phyloP scores from a whole-genome alignment of 306 rosid species.

The Arachis hypogaea region DNA sequence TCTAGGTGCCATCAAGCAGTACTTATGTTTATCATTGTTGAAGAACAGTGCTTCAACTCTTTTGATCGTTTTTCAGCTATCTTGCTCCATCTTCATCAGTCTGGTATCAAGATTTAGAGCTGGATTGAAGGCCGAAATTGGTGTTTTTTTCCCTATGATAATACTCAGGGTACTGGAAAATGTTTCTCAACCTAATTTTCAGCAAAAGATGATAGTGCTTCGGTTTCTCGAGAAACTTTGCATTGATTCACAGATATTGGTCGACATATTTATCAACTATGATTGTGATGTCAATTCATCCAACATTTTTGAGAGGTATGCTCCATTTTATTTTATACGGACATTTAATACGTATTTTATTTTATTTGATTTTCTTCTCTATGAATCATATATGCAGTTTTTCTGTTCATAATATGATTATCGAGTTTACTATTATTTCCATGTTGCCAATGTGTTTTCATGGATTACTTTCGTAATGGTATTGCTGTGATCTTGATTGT shows the following conservation, averaged over 20 bases:
- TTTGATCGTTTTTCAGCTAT: slow-evolving; percentile 92
- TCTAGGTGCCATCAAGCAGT: slow-evolving; percentile 98
- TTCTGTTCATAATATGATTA: slow-evolving; percentile 26
- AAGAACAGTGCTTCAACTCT: slow-evolving; percentile 99
- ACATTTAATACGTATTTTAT: slow-evolving; percentile 14
- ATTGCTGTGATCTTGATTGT: slow-evolving; percentile 34
- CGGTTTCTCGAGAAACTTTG: slow-evolving; percentile 93
- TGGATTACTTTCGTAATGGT: background rate
- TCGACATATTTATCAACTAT: slow-evolving; percentile 93
- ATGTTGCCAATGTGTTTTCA: slow-evolving; percentile 15
- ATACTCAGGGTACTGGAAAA: slow-evolving; percentile 97
- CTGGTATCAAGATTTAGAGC: slow-evolving; percentile 97
- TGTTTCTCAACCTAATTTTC: slow-evolving; percentile 96
- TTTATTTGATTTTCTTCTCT: slow-evolving; percentile 34
- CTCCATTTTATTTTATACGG: slow-evolving; percentile 29
- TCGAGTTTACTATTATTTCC: slow-evolving; percentile 33
- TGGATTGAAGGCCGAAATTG: slow-evolving; percentile 98
- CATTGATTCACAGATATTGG: slow-evolving; percentile 93
- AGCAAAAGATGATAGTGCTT: slow-evolving; percentile 98
- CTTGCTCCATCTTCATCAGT: slow-evolving; percentile 98
- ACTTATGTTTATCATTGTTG: slow-evolving; percentile 91
- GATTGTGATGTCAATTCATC: slow-evolving; percentile 99
- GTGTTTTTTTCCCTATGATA: slow-evolving; percentile 99
- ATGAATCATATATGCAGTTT: slow-evolving; percentile 20
- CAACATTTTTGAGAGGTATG: slow-evolving; percentile 98